Percentiles rank a stretch among this genome's conserved stretches.
phyloP scores from a whole-genome alignment of 2,329 filamentous ascomycete species.

The Colletotrichum gloeosporioides region DNA sequence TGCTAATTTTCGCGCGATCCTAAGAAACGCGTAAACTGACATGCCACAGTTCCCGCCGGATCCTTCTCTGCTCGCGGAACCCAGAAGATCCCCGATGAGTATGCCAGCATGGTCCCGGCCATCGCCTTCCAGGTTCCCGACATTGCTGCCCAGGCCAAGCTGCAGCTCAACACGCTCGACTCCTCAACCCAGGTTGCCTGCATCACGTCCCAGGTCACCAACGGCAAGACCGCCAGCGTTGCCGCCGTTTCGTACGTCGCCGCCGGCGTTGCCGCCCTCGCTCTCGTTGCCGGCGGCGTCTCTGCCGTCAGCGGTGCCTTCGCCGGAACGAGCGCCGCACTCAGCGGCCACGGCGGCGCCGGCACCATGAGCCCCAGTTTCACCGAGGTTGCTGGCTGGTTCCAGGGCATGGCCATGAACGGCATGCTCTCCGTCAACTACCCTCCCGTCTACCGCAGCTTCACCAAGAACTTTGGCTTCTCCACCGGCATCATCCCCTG shows the following conservation, averaged over 20 bases:
- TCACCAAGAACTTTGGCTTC: slow-evolving; percentile 92
- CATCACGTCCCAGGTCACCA: slow-evolving; percentile 80
- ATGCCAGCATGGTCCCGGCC: slow-evolving; percentile 76
- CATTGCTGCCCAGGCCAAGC: slow-evolving; percentile 82
- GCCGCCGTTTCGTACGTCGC: slow-evolving; percentile 84
- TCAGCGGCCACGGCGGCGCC: slow-evolving; percentile 61
- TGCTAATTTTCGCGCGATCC: slow-evolving; percentile 5
- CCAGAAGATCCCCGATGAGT: slow-evolving; percentile 74
- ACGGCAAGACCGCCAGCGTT: slow-evolving; percentile 82
- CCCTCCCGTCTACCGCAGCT: slow-evolving; percentile 86
- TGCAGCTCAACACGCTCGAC: slow-evolving; percentile 72
- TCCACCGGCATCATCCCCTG: slow-evolving; percentile 85
- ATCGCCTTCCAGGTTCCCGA: slow-evolving; percentile 94
- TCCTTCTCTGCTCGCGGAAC: slow-evolving; percentile 75
- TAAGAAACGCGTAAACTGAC: slow-evolving; percentile 17
- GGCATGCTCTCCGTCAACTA: slow-evolving; percentile 95
- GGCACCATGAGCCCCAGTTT: slow-evolving; percentile 82
- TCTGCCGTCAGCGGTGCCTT: slow-evolving; percentile 70
- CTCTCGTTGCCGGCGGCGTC: slow-evolving; percentile 74
- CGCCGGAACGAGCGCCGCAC: slow-evolving; percentile 55
- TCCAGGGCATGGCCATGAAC: slow-evolving; percentile 93
- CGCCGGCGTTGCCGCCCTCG: slow-evolving; percentile 84
- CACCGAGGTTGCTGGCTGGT: slow-evolving; percentile 83
- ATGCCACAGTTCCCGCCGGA: slow-evolving; percentile 69
- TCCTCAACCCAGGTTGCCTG: slow-evolving; percentile 68